Conservation (phyloP, 2,329 filamentous ascomycete species). For the Cytospora piceae region DNA sequence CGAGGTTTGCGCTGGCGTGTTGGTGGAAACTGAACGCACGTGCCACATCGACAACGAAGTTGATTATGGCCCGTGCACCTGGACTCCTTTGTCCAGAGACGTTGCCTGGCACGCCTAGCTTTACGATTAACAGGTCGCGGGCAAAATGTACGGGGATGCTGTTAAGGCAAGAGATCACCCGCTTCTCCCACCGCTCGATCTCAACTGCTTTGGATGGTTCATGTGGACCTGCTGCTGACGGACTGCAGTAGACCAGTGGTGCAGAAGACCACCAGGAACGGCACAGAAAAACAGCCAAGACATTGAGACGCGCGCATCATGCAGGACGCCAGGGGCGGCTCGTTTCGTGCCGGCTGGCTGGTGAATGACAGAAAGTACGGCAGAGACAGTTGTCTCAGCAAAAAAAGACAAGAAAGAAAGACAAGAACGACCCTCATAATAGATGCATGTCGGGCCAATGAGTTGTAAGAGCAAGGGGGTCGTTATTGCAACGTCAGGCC, state of each 20-base stretch:
- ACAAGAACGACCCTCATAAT: too few species aligned
- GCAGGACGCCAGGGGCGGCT: slow-evolving; percentile 21
- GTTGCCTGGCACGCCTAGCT: too few species aligned
- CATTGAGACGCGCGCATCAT: slow-evolving; percentile 23
- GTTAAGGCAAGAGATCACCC: neutral
- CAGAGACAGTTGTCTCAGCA: neutral
- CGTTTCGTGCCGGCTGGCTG: neutral
- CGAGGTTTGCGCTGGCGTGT: neutral
- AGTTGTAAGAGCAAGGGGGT: neutral
- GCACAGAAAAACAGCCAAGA: slow-evolving; percentile 12
- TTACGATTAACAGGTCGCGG: neutral
- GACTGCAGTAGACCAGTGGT: neutral
- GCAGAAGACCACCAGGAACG: slow-evolving; percentile 6
- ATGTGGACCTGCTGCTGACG: neutral
- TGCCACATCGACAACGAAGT: neutral
- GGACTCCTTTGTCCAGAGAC: neutral
- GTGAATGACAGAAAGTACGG: neutral
- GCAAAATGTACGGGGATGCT: neutral
- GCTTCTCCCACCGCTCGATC: neutral
- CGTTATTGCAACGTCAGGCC: neutral
- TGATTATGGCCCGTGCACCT: neutral
- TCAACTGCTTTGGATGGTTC: neutral
- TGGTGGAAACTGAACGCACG: neutral
- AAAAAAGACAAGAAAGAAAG: neutral
- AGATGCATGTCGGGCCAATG: neutral